Percentiles rank a stretch among this genome's conserved stretches.
Conservation (phyloP, 805 yeast genomes). For the Kodamaea restingae region DNA sequence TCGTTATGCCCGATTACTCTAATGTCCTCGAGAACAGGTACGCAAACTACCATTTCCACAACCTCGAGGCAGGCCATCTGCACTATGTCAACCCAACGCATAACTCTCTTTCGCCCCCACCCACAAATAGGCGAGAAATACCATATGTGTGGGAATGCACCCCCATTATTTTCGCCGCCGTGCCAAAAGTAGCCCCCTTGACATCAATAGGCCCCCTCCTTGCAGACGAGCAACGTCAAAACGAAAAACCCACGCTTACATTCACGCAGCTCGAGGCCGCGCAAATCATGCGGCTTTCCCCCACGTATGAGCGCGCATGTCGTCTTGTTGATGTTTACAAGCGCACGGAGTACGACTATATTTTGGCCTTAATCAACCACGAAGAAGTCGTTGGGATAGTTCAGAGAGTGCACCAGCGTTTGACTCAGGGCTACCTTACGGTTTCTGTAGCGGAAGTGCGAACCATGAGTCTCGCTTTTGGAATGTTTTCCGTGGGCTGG, state of each 20-base stretch:
- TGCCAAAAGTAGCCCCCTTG: no score
- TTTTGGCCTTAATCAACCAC: conserved; percentile 4
- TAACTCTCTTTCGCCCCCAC: no score
- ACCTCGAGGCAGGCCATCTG: no score
- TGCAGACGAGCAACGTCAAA: background rate
- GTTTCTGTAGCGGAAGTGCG: conserved; percentile 14
- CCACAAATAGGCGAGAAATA: no score
- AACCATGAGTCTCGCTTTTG: conserved; percentile 15
- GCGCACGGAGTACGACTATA: conserved; percentile 6
- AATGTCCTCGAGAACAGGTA: no score
- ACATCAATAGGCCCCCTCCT: background rate
- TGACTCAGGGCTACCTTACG: conserved; percentile 4
- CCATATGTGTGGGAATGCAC: background rate
- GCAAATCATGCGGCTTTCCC: background rate
- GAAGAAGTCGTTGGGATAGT: background rate
- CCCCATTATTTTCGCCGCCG: no score
- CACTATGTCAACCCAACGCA: no score
- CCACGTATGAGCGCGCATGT: background rate
- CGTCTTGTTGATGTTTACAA: conserved; percentile 1
- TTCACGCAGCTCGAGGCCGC: background rate
- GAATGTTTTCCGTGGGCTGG: conserved; percentile 21
- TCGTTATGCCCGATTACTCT: no score
- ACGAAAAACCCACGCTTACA: background rate
- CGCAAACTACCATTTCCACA: no score
- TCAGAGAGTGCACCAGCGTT: conserved; percentile 7